Evolutionary conservation across 768 basidiomycete genomes (phyloP).

Genomic region (Pilatotrama ljubarskyi): DNA sequence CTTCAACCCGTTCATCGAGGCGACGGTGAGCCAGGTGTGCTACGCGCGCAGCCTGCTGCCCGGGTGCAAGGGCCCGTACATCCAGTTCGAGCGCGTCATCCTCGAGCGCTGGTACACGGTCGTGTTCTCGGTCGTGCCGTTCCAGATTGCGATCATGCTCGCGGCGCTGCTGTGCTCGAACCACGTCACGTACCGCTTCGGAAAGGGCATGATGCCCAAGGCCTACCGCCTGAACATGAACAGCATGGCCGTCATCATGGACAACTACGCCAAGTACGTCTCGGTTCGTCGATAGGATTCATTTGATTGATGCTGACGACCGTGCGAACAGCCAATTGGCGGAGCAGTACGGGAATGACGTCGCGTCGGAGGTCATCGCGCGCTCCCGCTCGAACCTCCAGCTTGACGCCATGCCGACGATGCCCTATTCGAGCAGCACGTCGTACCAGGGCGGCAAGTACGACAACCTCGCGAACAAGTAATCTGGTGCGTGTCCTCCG

Average conservation of each 20-base stretch:
- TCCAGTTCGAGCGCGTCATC: constrained; percentile 55
- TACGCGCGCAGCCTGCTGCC: constrained; percentile 70
- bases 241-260: constrained; percentile 83
- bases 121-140: constrained; percentile 65
- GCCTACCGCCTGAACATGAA: constrained; percentile 72
- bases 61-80: constrained; percentile 70
- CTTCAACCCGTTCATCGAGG: constrained; percentile 78
- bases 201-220: constrained; percentile 88
- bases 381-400: constrained; percentile 58
- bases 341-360: constrained; percentile 67
- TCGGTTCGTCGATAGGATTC: constrained; percentile 8
- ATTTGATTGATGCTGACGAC: not conserved
- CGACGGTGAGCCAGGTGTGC: constrained; percentile 71
- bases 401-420: constrained; percentile 33
- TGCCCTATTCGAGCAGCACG: constrained; percentile 30
- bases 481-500: not conserved
- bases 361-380: constrained; percentile 58
- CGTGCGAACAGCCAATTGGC: constrained; percentile 60
- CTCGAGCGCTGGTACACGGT: constrained; percentile 66
- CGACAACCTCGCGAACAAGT: constrained; percentile 18
- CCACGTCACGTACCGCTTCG: constrained; percentile 85
- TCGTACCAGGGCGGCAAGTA: constrained; percentile 24
- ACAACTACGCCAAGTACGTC: constrained; percentile 74
- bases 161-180: constrained; percentile 71
- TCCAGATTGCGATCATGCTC: constrained; percentile 65